Evolutionary conservation across 495 filamentous ascomycete genomes (phyloP).

Genomic region (Podospora comata): DNA sequence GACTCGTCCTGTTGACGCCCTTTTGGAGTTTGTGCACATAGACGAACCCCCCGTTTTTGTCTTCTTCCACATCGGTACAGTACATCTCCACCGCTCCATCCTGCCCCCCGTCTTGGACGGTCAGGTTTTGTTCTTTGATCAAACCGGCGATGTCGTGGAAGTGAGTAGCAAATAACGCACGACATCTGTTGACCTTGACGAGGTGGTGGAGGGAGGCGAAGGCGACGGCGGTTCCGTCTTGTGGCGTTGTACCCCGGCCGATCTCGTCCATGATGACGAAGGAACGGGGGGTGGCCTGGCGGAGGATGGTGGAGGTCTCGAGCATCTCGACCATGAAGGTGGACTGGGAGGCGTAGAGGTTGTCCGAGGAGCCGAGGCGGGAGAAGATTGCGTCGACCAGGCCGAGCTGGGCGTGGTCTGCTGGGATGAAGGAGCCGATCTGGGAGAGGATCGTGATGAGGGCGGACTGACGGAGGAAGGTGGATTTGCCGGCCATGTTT

Average conservation of each 20-base stretch:
- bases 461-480: constrained; percentile 91
- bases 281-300: constrained; percentile 60
- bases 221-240: constrained; percentile 84
- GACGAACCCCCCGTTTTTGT: constrained; percentile 63
- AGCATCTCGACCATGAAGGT: constrained; percentile 95
- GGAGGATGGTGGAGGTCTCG: constrained; percentile 68
- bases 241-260: constrained; percentile 86
- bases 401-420: constrained; percentile 76
- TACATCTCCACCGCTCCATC: constrained; percentile 68
- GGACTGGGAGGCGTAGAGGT: constrained; percentile 85
- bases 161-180: constrained; percentile 90
- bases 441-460: constrained; percentile 91
- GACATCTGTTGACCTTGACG: constrained; percentile 67
- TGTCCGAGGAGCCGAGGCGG: constrained; percentile 87
- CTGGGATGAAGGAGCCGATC: constrained; percentile 87
- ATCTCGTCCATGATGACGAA: constrained; percentile 99
- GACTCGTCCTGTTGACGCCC: constrained; percentile 81
- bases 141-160: constrained; percentile 85
- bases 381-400: constrained; percentile 92
- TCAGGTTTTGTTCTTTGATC: constrained; percentile 36
- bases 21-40: constrained; percentile 77
- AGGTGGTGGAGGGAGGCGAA: constrained; percentile 85
- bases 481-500: constrained; percentile 99
- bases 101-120: constrained; percentile 38
- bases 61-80: constrained; percentile 85